Evolutionary conservation across 2,329 filamentous ascomycete species (phyloP).

Genomic region (Calonectria pseudoturangicola): DNA sequence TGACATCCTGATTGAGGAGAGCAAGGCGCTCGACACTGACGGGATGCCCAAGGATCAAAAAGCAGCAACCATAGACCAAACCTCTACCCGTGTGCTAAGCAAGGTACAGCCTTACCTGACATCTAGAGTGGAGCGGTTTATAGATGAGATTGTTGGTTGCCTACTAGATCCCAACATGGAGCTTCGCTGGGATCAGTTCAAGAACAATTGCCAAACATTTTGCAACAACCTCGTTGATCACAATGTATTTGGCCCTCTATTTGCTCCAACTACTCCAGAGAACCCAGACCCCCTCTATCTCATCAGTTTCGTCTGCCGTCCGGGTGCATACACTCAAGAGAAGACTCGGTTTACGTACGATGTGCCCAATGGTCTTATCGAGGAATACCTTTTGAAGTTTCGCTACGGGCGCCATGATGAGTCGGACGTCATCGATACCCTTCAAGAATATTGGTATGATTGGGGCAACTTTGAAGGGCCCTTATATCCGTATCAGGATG

Average conservation of each 20-base stretch:
- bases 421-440: not conserved
- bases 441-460: conserved; percentile 5
- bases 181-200: not conserved
- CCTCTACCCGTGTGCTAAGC: too few relatives aligned
- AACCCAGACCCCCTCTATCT: not conserved
- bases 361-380: not conserved
- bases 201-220: not conserved
- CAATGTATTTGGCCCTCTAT: not conserved
- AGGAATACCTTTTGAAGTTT: not conserved
- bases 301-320: not conserved
- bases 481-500: not conserved
- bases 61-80: not conserved
- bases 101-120: not conserved
- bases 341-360: not conserved
- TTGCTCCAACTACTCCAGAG: not conserved
- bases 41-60: not conserved
- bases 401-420: not conserved
- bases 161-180: not conserved
- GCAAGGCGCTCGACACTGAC: not conserved
- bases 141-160: not conserved
- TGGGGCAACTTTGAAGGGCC: not conserved
- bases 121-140: not conserved
- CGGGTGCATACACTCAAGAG: not conserved
- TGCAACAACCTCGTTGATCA: not conserved
- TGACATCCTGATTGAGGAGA: not conserved